Percentiles rank a stretch among this genome's conserved stretches.
These are phyloP conservation scores for Tolypocladium inflatum DNA, from an alignment of 2,329 filamentous ascomycete genomes.

Conservation along the genomic window DNA sequence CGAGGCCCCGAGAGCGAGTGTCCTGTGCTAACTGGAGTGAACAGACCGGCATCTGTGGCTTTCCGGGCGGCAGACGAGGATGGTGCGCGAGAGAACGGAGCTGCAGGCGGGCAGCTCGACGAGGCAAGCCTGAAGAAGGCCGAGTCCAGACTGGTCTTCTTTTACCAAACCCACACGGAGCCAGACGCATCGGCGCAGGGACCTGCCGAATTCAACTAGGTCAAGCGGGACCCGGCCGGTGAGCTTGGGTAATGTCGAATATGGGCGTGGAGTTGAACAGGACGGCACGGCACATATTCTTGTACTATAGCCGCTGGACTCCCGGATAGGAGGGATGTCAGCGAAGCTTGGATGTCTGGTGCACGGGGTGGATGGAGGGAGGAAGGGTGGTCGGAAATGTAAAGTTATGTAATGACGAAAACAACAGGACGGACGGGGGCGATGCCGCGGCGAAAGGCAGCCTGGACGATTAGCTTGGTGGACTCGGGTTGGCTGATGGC, in stretches of 20 bases:
- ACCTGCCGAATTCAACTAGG: slow-evolving; percentile 42
- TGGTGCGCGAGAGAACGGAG: slow-evolving; percentile 36
- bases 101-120: slow-evolving; percentile 34
- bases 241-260: background rate
- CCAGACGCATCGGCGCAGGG: slow-evolving; percentile 37
- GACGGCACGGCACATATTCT: background rate
- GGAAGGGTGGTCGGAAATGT: background rate
- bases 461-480: background rate
- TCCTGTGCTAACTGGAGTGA: background rate
- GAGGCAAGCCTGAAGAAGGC: slow-evolving; percentile 40
- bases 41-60: slow-evolving; percentile 12
- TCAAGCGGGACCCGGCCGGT: background rate
- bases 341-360: slow-evolving; percentile 1
- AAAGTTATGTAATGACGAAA: background rate
- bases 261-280: background rate
- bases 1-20: background rate
- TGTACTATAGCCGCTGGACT: slow-evolving; percentile 4
- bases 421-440: background rate
- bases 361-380: background rate
- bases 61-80: slow-evolving; percentile 5
- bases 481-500: background rate
- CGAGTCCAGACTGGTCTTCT: slow-evolving; percentile 39
- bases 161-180: slow-evolving; percentile 42
- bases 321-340: background rate
- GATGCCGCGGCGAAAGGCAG: background rate